These are phyloP conservation scores for Paraphoma sp. DNA, from an alignment of 2,329 filamentous ascomycete species.

Conservation along the genomic window DNA sequence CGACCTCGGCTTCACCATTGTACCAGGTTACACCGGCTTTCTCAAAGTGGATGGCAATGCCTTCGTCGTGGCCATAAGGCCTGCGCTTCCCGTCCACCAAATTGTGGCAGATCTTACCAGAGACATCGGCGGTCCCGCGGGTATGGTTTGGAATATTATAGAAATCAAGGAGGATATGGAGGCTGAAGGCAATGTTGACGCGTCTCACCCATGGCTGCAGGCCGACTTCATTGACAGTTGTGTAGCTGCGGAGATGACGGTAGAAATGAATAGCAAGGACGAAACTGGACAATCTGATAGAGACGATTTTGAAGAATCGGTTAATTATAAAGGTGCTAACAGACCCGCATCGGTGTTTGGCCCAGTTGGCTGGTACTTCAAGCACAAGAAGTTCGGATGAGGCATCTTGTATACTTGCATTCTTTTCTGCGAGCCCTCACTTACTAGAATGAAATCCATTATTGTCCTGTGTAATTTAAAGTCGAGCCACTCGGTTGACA, in stretches of 20 bases:
- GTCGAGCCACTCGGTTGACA: too few species aligned
- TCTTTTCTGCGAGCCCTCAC: too few species aligned
- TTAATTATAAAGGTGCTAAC: not conserved
- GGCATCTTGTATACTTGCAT: too few species aligned
- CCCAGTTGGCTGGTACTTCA: not conserved
- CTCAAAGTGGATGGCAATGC: not conserved
- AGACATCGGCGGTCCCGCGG: not conserved
- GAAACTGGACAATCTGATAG: not conserved
- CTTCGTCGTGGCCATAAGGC: not conserved
- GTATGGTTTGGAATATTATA: conserved; percentile 1
- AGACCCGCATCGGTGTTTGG: not conserved
- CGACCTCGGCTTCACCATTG: not conserved
- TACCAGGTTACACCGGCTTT: not conserved
- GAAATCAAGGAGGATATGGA: not conserved
- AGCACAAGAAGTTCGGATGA: not conserved
- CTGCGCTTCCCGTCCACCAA: not conserved
- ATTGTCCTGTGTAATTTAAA: too few species aligned
- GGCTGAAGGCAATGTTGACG: not conserved
- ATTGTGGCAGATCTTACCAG: not conserved
- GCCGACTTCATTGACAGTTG: too few species aligned
- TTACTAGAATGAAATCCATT: too few species aligned
- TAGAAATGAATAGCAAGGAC: not conserved
- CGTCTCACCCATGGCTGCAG: not conserved
- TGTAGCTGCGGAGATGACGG: too few species aligned
- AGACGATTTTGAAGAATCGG: not conserved